Evolutionary conservation across 495 filamentous ascomycete genomes (phyloP), one percentile per base, ranked within the genome.

Genomic region (Tuber melanosporum): DNA sequence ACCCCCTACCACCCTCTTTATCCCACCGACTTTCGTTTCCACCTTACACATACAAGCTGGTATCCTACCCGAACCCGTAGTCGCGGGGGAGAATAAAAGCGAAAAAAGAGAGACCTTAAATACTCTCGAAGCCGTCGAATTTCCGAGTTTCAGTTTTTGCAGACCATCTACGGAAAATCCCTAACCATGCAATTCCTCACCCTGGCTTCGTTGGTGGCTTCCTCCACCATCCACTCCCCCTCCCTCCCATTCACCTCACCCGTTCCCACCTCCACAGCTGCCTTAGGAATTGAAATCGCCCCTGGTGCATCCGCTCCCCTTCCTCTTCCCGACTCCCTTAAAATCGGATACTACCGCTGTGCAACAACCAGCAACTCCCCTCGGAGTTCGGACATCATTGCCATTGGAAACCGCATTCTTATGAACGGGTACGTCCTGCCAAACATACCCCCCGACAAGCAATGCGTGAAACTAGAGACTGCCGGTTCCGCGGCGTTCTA

Each of bases 201-300:
- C n/a, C 26, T 62, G 10, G 12, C 57, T 6, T 32, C n/a, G 3
- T 15, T 62, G 4, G 57, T 32, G 1, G 57, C 57, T 62, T 62
- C n/a, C 6, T 49, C 47, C 0, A 49, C 0, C 9, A 1, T 62
- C 57, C 39, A 41, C 39, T 1, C n/a, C 1, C 22, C 3, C 9
- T 15, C 12, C 12, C 2, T 3, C 57, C 57, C n/a, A 3, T 32
- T 1, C n/a, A 12, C 2, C 57, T 62, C 57, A 15, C n/a, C n/a
- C 4, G 32, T 1, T n/a, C 57, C n/a, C 0, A 62, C n/a, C n/a
- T 6, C 12, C 10, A 62, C n/a, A 0, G 10, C 3, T 3, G 0
- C 6, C 3, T 12, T 3, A 4, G 57, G 57, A 32, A 32, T 62
- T 10, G 57, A 62, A 0, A 32, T 62, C 10, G n/a, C 57, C 57